Evolutionary conservation across 2,329 filamentous ascomycete genomes (phyloP).

Genomic region (Colletotrichum sp.): DNA sequence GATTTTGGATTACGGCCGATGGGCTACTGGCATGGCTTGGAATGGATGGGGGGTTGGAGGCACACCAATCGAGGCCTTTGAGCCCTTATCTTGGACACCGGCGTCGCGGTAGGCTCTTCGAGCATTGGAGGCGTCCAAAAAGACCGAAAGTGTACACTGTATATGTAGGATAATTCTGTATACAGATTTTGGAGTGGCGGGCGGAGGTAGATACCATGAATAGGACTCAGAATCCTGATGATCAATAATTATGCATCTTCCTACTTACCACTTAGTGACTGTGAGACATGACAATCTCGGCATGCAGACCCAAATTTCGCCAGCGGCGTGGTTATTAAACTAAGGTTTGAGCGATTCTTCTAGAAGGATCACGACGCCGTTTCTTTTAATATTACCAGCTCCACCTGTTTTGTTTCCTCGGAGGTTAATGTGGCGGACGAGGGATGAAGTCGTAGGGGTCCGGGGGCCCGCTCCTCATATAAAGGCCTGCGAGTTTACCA

Average conservation of each 20-base stretch:
- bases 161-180: slow-evolving; percentile 22
- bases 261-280: not conserved
- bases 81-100: not conserved
- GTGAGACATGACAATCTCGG: not conserved
- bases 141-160: slow-evolving; percentile 3
- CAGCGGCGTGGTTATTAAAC: not conserved
- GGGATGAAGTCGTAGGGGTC: not conserved
- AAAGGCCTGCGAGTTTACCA: not conserved
- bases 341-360: not conserved
- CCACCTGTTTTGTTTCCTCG: not conserved
- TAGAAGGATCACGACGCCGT: not conserved
- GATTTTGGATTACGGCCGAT: not conserved
- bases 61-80: not conserved
- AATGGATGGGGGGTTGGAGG: not conserved
- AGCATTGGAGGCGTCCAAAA: not conserved
- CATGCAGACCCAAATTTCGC: not conserved
- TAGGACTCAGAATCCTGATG: slow-evolving; percentile 13
- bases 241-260: not conserved
- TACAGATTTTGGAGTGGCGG: not conserved
- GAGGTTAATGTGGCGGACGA: not conserved
- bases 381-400: not conserved
- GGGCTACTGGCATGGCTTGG: not conserved
- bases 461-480: not conserved
- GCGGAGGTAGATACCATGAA: slow-evolving; percentile 11
- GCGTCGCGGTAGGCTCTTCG: not conserved